phyloP scores from a whole-genome alignment of 495 filamentous ascomycete species.

The Aspergillus haitiensis region DNA sequence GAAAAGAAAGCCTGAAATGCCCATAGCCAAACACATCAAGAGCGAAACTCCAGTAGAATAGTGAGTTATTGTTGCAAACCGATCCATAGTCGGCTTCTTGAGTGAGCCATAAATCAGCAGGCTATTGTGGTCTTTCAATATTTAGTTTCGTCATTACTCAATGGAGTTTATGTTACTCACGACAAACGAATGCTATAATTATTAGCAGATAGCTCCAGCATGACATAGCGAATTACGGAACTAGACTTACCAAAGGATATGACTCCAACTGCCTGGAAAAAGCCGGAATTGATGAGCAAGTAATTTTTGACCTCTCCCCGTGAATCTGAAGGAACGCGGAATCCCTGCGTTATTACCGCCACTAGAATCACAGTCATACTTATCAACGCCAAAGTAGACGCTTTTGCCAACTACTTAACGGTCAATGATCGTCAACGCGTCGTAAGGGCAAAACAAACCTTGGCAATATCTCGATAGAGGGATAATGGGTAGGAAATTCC shows the following conservation, averaged over 20 bases:
- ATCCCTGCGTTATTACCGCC: slow-evolving; percentile 85
- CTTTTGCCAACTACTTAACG: slow-evolving; percentile 78
- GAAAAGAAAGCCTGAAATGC: slow-evolving; percentile 82
- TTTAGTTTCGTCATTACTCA: slow-evolving; percentile 17
- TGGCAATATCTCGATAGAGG: slow-evolving; percentile 94
- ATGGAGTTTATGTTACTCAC: slow-evolving; percentile 42
- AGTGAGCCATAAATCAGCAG: slow-evolving; percentile 96
- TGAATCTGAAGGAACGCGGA: slow-evolving; percentile 64
- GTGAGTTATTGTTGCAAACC: slow-evolving; percentile 89
- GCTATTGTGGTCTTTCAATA: slow-evolving; percentile 77
- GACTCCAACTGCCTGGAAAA: slow-evolving; percentile 94
- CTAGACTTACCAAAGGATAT: slow-evolving; percentile 82
- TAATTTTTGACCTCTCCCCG: slow-evolving; percentile 66
- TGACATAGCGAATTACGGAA: not conserved
- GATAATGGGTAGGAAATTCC: slow-evolving; percentile 89
- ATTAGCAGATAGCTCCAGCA: slow-evolving; percentile 31
- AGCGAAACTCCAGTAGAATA: slow-evolving; percentile 87
- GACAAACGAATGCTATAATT: slow-evolving; percentile 77
- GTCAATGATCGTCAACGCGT: slow-evolving; percentile 23
- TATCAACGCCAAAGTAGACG: slow-evolving; percentile 83
- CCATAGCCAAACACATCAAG: slow-evolving; percentile 85
- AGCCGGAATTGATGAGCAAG: slow-evolving; percentile 74
- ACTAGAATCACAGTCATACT: slow-evolving; percentile 89
- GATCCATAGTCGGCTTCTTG: slow-evolving; percentile 89
- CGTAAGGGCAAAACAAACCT: slow-evolving; percentile 53